Evolutionary conservation across 2,329 filamentous ascomycete species (phyloP).

Genomic region (Monosporascus ibericus): DNA sequence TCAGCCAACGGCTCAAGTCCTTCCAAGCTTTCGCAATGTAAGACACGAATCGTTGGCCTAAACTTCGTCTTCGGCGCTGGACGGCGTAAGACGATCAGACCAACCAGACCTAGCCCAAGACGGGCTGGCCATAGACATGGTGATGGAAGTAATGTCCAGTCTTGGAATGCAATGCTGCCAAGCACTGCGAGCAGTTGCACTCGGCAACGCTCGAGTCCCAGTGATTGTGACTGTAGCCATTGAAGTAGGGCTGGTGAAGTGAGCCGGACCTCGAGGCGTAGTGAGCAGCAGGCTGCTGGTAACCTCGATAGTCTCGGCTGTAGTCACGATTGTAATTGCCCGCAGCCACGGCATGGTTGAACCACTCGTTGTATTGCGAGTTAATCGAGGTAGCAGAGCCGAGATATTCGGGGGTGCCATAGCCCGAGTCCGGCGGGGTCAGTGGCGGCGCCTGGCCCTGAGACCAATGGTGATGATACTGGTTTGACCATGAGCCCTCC

Average conservation of each 20-base stretch:
- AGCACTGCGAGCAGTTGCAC: conserved; percentile 43
- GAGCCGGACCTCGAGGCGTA: conserved; percentile 33
- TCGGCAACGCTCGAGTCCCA: conserved; percentile 48
- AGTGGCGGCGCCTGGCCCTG: conserved; percentile 41
- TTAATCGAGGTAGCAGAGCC: conserved; percentile 50
- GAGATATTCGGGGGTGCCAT: conserved; percentile 54
- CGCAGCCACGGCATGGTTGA: conserved; percentile 32
- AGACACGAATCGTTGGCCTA: background rate
- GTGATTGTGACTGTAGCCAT: conserved; percentile 41
- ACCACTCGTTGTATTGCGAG: conserved; percentile 53
- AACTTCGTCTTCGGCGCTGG: conserved; percentile 1
- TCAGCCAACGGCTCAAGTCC: background rate
- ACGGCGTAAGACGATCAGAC: conserved; percentile 11
- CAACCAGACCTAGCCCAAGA: conserved; percentile 40
- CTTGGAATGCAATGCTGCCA: conserved; percentile 35
- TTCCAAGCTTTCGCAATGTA: background rate
- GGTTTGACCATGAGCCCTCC: conserved; percentile 37
- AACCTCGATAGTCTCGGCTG: conserved; percentile 25
- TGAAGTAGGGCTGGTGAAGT: conserved; percentile 36
- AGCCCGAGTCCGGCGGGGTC: conserved; percentile 56
- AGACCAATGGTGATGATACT: conserved; percentile 34
- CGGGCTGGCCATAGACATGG: conserved; percentile 47
- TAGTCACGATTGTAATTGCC: conserved; percentile 20
- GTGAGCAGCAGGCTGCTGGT: conserved; percentile 35
- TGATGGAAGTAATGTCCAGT: conserved; percentile 41